Evolutionary conservation across 2,329 filamentous ascomycete species (phyloP).

Genomic region (Stagonosporopsis vannaccii): DNA sequence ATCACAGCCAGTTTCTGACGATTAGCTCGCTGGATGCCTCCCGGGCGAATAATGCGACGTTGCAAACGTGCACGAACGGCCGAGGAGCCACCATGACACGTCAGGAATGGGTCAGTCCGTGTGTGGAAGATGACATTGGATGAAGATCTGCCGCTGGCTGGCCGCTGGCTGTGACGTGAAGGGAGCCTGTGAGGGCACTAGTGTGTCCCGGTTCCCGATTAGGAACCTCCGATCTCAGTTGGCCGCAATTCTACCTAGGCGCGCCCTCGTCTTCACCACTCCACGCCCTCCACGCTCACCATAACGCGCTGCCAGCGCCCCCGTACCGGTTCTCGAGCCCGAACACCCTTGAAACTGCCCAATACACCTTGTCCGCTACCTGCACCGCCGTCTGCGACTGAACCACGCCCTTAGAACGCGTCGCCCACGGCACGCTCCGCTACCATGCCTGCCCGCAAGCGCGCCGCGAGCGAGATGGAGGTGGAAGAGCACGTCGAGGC

Average conservation of each 20-base stretch:
- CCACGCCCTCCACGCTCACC: constrained; percentile 14
- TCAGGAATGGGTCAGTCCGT: constrained; percentile 6
- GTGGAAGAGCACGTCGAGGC: constrained; percentile 55
- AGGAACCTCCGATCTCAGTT: constrained; percentile 4
- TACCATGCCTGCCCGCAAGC: constrained; percentile 50
- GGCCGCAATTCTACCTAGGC: constrained; percentile 17
- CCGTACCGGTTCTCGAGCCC: constrained; percentile 5
- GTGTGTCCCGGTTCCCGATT: constrained; percentile 4
- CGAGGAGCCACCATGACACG: constrained; percentile 6
- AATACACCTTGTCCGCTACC: neutral
- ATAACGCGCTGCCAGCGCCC: neutral
- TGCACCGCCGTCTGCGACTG: neutral
- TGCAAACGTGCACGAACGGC: neutral
- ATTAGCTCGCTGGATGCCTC: neutral
- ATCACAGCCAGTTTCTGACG: neutral
- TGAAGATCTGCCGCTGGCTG: constrained; percentile 4
- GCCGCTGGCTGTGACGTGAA: constrained; percentile 10
- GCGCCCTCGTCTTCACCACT: constrained; percentile 17
- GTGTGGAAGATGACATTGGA: neutral
- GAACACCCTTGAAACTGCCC: neutral
- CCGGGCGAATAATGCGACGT: neutral
- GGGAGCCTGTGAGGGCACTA: neutral
- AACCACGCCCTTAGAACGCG: constrained; percentile 35
- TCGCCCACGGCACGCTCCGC: constrained; percentile 40
- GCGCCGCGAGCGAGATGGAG: constrained; percentile 61